Base-by-base conservation (phyloP, 352 stramenopile genomes). In the Globisporangium yorkense region DNA sequence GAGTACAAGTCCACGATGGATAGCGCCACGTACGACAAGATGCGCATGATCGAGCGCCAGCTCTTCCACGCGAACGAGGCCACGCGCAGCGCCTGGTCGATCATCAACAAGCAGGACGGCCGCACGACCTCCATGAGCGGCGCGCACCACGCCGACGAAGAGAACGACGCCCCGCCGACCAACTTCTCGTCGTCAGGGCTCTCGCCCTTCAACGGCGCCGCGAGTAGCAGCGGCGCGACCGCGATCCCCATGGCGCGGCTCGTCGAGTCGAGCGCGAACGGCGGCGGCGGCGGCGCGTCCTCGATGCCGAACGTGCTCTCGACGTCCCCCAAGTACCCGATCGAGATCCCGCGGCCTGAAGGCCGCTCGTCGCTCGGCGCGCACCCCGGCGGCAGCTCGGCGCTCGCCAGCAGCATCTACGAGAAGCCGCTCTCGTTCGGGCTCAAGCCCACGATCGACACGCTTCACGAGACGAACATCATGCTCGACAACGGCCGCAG, bases 21-120 rank as follows among this genome's bases (percentile, higher is more conserved):
- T 72, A 89, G 75, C 41, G 75, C 70, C 37, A 94, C 84, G 55
- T 72, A 91, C 46, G 82, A 89, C 62, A 90, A 90, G 67, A 71
- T 94, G 37, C 57, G 92, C 8, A 84, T 76, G 70, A 80, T 83
- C 54, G 80, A 94, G 63, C 85, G 92, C 69, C 72, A 92, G 61
- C 62, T 94, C 16, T 79, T 86, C 51, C 76, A 94, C 52, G 84
- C 84, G 24, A 83, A 80, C 6, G 80, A 92, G 63, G 84, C 84
- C 52, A 94, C 84, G 21, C 73, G 83, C 7, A 79, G 92, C 57
- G 84, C 87, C 20, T 94, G 82, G 82, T 85, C 87, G 54, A 72
- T 94, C 49, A 92, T 94, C 54, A 79, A 77, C 21, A 74, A 74
- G 40, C 56, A 56, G 56, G 56, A 56, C 40, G 40, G 56, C 48